These are phyloP conservation scores for Dendrobium officinale DNA, from an alignment of 106 monocot genomes.

Conservation along the genomic window DNA sequence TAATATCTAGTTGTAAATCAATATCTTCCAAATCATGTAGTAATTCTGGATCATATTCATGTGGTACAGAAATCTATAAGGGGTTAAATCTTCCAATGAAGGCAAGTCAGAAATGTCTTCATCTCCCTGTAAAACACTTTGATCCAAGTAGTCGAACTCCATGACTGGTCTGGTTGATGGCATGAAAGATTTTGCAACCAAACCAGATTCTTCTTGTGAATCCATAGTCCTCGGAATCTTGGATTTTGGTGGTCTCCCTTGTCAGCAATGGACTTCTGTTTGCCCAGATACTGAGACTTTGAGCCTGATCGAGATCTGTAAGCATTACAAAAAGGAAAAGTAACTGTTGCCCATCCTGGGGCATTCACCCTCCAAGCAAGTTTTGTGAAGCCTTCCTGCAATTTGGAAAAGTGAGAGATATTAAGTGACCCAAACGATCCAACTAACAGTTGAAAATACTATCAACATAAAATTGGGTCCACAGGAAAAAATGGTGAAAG, in stretches of 20 bases:
- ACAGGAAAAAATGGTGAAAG: neutral
- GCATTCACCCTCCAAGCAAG: conserved; percentile 58
- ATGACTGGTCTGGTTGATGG: conserved; percentile 9
- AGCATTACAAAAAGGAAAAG: conserved; percentile 37
- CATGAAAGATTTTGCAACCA: conserved; percentile 7
- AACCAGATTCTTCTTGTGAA: conserved; percentile 14
- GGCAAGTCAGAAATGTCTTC: conserved; percentile 10
- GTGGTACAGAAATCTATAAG: conserved; percentile 11
- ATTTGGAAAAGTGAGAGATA: neutral
- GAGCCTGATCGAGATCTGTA: conserved; percentile 20
- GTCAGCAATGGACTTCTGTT: conserved; percentile 50
- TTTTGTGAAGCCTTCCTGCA: conserved; percentile 51
- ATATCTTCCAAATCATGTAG: conserved; percentile 38
- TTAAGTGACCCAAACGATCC: neutral
- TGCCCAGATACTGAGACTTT: conserved; percentile 39
- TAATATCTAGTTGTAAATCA: conserved; percentile 30
- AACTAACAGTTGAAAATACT: neutral
- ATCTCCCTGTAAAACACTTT: conserved; percentile 1
- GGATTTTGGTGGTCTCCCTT: conserved; percentile 39
- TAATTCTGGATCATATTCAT: conserved; percentile 51
- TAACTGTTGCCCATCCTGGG: conserved; percentile 52
- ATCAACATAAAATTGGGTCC: neutral
- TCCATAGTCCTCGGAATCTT: conserved; percentile 39
- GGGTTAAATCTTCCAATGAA: conserved; percentile 8
- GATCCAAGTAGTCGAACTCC: conserved; percentile 9